Percentiles rank a stretch among this genome's conserved stretches.
phyloP scores from a whole-genome alignment of 129 eudicot species.

The Flaveria ramosissima region DNA sequence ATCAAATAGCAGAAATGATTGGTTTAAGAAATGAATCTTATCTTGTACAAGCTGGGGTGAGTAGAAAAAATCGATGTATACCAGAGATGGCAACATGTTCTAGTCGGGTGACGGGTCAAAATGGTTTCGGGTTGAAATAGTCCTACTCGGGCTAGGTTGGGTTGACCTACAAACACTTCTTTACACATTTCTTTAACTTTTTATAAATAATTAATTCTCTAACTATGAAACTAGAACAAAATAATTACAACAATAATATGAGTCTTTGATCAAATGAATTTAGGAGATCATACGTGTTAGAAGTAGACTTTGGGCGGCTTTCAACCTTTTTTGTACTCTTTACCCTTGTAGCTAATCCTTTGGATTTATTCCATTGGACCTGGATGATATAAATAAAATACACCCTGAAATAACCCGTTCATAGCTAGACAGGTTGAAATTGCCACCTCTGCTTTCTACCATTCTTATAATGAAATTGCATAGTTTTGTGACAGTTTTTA shows the following conservation, averaged over 20 bases:
- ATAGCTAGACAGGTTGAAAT: neutral
- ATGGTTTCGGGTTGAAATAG: neutral
- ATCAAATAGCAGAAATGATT: conserved; percentile 98
- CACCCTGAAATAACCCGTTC: neutral
- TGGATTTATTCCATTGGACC: neutral
- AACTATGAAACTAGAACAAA: neutral
- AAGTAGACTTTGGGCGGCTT: neutral
- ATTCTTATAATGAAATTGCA: conserved; percentile 3
- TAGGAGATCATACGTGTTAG: neutral
- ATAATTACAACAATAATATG: neutral
- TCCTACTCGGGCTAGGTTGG: neutral
- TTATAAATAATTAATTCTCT: neutral
- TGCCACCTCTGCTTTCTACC: neutral
- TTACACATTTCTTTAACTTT: neutral
- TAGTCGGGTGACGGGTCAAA: neutral
- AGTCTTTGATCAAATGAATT: neutral
- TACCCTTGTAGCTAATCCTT: neutral
- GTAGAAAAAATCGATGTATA: conserved; percentile 22
- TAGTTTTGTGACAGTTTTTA: conserved; percentile 10
- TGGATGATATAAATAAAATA: neutral
- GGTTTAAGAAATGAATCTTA: conserved; percentile 87
- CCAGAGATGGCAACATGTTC: neutral
- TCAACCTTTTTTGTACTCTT: neutral
- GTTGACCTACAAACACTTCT: neutral
- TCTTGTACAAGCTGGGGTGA: conserved; percentile 93